Evolutionary conservation across 352 stramenopile genomes (phyloP).

Genomic region (Pythium sp.): DNA sequence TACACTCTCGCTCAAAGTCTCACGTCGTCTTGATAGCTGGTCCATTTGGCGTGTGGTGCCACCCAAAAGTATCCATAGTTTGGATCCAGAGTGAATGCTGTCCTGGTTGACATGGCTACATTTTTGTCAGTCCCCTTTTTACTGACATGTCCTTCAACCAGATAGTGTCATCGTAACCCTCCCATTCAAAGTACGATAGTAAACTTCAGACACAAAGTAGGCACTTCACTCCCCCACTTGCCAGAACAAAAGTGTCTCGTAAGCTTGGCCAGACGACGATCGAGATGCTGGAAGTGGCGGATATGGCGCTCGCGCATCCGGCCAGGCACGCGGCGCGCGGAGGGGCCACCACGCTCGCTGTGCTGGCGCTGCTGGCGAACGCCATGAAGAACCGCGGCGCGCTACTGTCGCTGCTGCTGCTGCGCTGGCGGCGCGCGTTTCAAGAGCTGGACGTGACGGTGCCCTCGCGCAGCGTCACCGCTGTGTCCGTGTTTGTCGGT

Average conservation of each 20-base stretch:
- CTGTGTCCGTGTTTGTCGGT: slow-evolving; percentile 64
- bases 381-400: slow-evolving; percentile 14
- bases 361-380: slow-evolving; percentile 17
- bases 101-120: background rate
- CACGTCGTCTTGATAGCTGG: no score
- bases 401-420: slow-evolving; percentile 14
- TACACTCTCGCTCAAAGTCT: background rate
- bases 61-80: background rate
- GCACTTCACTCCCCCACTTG: background rate
- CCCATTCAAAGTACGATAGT: background rate
- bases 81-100: background rate
- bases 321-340: slow-evolving; percentile 15
- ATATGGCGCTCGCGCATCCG: slow-evolving; percentile 2
- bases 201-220: background rate
- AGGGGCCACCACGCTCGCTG: slow-evolving; percentile 7
- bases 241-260: background rate
- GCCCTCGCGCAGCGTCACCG: slow-evolving; percentile 43
- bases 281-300: background rate
- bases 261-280: background rate
- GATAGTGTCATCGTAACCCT: background rate
- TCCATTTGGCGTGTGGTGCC: background rate
- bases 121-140: background rate
- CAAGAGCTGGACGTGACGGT: background rate
- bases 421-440: slow-evolving; percentile 8
- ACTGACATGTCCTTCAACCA: background rate